These are phyloP conservation scores for Globomyces pollinis-pini DNA, from an alignment of 192 early-diverging fungal species.

Conservation along the genomic window DNA sequence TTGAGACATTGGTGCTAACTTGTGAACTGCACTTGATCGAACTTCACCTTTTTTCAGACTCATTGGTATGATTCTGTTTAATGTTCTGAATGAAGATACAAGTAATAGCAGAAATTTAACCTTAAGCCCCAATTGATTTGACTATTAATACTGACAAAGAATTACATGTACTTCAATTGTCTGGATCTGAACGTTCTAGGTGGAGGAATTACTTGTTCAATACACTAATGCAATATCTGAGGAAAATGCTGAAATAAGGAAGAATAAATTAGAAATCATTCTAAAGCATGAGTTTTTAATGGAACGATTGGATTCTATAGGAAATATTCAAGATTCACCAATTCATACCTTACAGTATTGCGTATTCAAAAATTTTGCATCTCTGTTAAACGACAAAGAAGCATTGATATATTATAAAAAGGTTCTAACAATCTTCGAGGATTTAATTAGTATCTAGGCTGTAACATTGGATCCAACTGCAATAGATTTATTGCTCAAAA, in stretches of 20 bases:
- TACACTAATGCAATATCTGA: not conserved
- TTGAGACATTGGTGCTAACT: no score
- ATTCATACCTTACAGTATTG: not conserved
- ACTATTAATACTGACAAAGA: not conserved
- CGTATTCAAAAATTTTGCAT: slow-evolving; percentile 3
- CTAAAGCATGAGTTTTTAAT: not conserved
- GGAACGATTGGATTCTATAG: not conserved
- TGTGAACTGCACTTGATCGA: no score
- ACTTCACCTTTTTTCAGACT: no score
- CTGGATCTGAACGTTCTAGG: no score
- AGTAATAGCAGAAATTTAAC: no score
- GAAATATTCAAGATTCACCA: slow-evolving; percentile 2
- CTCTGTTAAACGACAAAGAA: not conserved
- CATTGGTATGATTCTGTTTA: no score
- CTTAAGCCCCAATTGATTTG: not conserved
- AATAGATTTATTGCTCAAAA: not conserved
- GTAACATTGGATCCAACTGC: not conserved
- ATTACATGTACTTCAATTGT: not conserved
- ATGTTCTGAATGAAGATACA: slow-evolving; percentile 1
- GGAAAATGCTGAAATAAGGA: not conserved
- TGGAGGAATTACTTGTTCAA: not conserved
- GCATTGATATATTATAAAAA: not conserved
- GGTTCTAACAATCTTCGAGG: no score
- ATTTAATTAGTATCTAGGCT: no score
- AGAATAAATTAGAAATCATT: not conserved